Evolutionary conservation across 257 asterid species (phyloP).

Genomic region (Penstemon eatonii): DNA sequence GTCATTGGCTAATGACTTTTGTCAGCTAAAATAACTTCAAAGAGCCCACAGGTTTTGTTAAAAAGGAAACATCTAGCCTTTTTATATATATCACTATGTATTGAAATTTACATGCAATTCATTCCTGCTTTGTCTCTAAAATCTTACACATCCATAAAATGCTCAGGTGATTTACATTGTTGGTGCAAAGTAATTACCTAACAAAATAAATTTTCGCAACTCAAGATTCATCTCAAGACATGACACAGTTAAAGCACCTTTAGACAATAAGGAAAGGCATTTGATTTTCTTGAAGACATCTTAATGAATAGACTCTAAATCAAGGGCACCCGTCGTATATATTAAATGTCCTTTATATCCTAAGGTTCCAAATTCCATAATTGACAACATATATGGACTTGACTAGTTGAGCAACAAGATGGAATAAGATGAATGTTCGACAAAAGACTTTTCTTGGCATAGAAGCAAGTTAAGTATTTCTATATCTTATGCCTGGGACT

Average conservation of each 20-base stretch:
- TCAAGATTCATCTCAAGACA: neutral
- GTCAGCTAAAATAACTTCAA: constrained; percentile 13
- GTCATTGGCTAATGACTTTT: constrained; percentile 31
- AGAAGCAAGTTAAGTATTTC: neutral
- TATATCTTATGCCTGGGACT: neutral
- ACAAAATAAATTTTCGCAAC: neutral
- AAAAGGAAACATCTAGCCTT: neutral
- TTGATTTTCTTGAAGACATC: neutral
- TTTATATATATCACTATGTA: constrained; percentile 16
- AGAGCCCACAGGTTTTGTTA: constrained; percentile 15
- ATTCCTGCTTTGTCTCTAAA: neutral
- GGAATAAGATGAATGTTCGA: neutral
- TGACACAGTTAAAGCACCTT: neutral
- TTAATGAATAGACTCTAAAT: neutral
- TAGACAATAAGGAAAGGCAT: neutral
- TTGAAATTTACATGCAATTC: neutral
- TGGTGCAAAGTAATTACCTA: neutral
- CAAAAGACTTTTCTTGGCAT: neutral
- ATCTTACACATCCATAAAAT: neutral
- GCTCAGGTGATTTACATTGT: neutral
- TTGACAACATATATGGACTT: no score
- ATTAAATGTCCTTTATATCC: neutral
- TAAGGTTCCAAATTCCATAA: neutral
- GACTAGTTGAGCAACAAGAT: no score
- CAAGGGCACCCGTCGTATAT: neutral